Percentiles rank a stretch among this genome's conserved stretches.
These are phyloP conservation scores for Corrigiola litoralis DNA, from an alignment of 179 eudicot genomes.

Conservation along the genomic window DNA sequence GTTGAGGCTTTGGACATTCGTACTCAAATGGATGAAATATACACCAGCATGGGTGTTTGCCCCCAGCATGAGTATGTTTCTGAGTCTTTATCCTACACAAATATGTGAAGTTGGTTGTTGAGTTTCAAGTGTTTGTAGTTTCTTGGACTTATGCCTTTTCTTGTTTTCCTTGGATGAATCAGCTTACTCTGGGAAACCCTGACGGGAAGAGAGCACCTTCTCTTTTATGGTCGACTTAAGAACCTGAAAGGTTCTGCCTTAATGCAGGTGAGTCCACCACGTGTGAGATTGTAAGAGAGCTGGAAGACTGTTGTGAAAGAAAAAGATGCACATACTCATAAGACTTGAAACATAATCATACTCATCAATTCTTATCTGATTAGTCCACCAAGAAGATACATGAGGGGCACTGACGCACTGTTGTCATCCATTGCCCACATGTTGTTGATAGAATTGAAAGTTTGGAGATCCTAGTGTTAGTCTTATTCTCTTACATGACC, in stretches of 20 bases:
- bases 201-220: conserved; percentile 84
- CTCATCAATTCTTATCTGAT: too few relatives aligned
- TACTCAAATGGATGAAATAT: conserved; percentile 63
- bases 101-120: neutral
- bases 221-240: conserved; percentile 93
- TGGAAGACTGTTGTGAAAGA: neutral
- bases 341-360: neutral
- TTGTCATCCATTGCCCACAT: neutral
- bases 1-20: conserved; percentile 67
- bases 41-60: conserved; percentile 94
- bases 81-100: neutral
- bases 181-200: conserved; percentile 88
- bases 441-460: neutral
- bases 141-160: neutral
- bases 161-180: conserved; percentile 5
- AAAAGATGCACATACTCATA: neutral
- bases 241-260: conserved; percentile 75
- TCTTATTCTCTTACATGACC: neutral
- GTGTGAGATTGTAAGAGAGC: neutral
- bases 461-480: neutral
- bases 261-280: conserved; percentile 44
- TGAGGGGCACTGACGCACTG: too few relatives aligned
- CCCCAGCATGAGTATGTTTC: conserved; percentile 91
- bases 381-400: too few relatives aligned
- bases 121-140: neutral